Conservation (phyloP, 345 rosid genomes). For the Balakata baccata region DNA sequence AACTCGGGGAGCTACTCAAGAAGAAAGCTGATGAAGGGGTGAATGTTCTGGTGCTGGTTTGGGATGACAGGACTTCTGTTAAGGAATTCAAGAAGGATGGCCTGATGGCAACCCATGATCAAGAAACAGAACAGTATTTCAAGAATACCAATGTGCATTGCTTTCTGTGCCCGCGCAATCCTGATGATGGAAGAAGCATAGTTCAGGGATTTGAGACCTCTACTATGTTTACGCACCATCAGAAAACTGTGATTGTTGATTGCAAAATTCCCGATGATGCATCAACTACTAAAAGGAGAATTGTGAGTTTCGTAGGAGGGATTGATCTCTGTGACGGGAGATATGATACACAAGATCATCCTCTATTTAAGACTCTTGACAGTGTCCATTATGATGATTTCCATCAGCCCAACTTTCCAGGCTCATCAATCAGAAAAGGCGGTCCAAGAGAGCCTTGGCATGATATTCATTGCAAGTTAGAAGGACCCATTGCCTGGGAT, state of each 20-base stretch:
- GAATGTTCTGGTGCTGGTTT: slow-evolving; percentile 62
- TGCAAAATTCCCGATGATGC: slow-evolving; percentile 24
- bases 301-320: slow-evolving; percentile 83
- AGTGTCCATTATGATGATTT: slow-evolving; percentile 57
- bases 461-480: slow-evolving; percentile 78
- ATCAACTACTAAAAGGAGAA: slow-evolving; percentile 34
- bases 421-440: slow-evolving; percentile 59
- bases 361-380: slow-evolving; percentile 55
- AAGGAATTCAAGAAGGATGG: slow-evolving; percentile 45
- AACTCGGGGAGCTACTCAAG: slow-evolving; percentile 56
- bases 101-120: slow-evolving; percentile 75
- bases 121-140: slow-evolving; percentile 54
- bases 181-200: slow-evolving; percentile 42
- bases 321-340: slow-evolving; percentile 89
- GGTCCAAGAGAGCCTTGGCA: slow-evolving; percentile 99
- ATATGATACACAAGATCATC: slow-evolving; percentile 70
- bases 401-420: slow-evolving; percentile 74
- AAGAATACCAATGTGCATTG: slow-evolving; percentile 55
- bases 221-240: slow-evolving; percentile 77
- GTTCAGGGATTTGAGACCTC: slow-evolving; percentile 45
- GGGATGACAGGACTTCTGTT: slow-evolving; percentile 78
- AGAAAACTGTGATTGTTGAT: slow-evolving; percentile 67
- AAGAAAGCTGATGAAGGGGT: slow-evolving; percentile 62
- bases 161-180: slow-evolving; percentile 56
- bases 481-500: slow-evolving; percentile 92